These are phyloP conservation scores for Quercus dentata DNA, from an alignment of 306 rosid genomes.

Conservation along the genomic window DNA sequence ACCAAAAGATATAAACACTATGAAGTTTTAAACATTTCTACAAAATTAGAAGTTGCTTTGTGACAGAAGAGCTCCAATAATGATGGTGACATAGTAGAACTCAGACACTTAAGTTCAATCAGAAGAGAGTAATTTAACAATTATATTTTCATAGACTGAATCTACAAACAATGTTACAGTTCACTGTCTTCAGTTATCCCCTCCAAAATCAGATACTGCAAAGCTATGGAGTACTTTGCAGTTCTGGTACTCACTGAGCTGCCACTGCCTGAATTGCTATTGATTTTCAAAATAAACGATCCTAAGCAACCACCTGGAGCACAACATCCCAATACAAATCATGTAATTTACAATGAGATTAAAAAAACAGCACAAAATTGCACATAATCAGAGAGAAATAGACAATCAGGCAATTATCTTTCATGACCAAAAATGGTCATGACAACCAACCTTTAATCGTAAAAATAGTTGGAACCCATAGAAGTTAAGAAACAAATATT, in stretches of 20 bases:
- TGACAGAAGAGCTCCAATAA: background rate
- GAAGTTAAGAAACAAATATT: background rate
- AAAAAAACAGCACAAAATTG: background rate
- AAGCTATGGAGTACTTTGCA: constrained; percentile 80
- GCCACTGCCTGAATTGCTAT: constrained; percentile 28
- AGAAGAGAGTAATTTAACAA: background rate
- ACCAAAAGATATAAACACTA: background rate
- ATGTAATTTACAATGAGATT: background rate
- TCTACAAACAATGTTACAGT: background rate
- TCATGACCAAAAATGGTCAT: background rate
- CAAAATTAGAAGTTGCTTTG: background rate
- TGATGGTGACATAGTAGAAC: background rate
- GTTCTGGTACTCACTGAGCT: constrained; percentile 26
- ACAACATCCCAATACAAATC: constrained; percentile 10
- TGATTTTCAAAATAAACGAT: constrained; percentile 50
- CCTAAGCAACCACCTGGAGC: constrained; percentile 63
- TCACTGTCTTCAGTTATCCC: constrained; percentile 41
- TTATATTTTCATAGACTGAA: background rate
- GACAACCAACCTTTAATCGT: constrained; percentile 55
- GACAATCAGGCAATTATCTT: background rate
- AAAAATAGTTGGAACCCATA: constrained; percentile 52
- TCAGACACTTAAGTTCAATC: background rate
- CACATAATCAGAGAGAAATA: background rate
- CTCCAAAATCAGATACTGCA: constrained; percentile 61
- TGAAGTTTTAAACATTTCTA: background rate